Conservation (phyloP, 768 basidiomycete genomes). For the Lentinula boryana region DNA sequence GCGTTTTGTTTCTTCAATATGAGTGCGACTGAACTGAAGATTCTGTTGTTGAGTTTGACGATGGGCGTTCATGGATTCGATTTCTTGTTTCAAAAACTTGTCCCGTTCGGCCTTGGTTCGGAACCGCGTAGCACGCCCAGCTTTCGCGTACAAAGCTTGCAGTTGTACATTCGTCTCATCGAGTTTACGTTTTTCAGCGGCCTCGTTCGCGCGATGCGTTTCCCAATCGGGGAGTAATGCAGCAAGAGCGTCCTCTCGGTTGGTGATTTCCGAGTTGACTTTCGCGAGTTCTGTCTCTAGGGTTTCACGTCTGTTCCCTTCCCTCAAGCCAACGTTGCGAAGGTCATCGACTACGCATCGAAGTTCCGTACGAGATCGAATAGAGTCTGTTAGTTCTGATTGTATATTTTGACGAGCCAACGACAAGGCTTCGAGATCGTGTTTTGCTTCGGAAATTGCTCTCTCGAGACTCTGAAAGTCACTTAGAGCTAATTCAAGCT, state of each 20-base stretch:
- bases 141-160: constrained; percentile 79
- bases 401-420: constrained; percentile 73
- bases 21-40: constrained; percentile 45
- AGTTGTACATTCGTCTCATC: constrained; percentile 72
- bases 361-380: constrained; percentile 79
- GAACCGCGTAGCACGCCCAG: constrained; percentile 84
- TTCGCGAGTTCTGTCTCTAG: constrained; percentile 60
- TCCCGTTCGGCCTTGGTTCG: constrained; percentile 81
- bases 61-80: constrained; percentile 61
- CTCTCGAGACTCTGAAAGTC: constrained; percentile 60
- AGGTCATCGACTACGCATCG: constrained; percentile 81
- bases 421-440: constrained; percentile 61
- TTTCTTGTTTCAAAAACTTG: constrained; percentile 73
- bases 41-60: constrained; percentile 48
- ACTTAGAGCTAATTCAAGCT: background rate
- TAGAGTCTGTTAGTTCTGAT: constrained; percentile 79
- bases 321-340: constrained; percentile 54
- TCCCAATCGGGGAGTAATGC: constrained; percentile 69
- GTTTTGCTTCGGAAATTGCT: constrained; percentile 62
- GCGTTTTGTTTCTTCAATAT: constrained; percentile 40
- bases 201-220: constrained; percentile 42
- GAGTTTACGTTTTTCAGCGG: constrained; percentile 55
- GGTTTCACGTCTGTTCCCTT: constrained; percentile 56
- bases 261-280: constrained; percentile 53
- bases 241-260: constrained; percentile 59